These are phyloP conservation scores for Vitis hybrid DNA, from an alignment of 177 flowering plant genomes.

Conservation along the genomic window DNA sequence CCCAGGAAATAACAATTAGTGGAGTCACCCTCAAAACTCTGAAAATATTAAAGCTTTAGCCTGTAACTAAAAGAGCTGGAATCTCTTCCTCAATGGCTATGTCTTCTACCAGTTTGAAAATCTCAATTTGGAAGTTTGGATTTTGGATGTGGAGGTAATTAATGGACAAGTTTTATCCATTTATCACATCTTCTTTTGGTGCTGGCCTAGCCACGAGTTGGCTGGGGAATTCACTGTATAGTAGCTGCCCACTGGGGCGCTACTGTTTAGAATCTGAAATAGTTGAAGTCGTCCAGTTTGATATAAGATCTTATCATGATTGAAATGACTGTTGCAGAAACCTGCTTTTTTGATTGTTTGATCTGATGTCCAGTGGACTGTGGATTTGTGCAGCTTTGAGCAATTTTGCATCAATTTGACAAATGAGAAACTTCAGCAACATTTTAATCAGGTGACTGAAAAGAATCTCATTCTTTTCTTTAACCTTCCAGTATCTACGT, in stretches of 20 bases:
- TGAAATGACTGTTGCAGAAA: constrained; percentile 2
- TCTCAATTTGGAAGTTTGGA: no score
- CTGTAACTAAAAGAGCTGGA: no score
- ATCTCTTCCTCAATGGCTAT: no score
- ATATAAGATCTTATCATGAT: background rate
- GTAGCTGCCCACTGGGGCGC: background rate
- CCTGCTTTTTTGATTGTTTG: background rate
- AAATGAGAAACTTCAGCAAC: constrained; percentile 98
- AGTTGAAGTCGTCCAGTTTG: background rate
- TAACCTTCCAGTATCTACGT: background rate
- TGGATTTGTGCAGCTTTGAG: constrained; percentile 72
- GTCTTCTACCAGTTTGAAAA: no score
- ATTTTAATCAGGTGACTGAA: constrained; percentile 83
- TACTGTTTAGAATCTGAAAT: background rate
- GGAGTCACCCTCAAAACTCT: no score
- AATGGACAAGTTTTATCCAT: background rate
- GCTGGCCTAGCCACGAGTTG: background rate
- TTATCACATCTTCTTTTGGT: background rate
- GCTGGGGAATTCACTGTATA: constrained; percentile 1
- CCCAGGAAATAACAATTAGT: no score
- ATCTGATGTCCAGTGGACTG: constrained; percentile 6
- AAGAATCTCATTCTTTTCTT: background rate
- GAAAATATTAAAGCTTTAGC: no score
- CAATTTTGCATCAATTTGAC: constrained; percentile 98
- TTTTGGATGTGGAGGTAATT: background rate